Evolutionary conservation across 805 yeast species (phyloP), one percentile per base, ranked within the genome.

Genomic region (Ogataea ganodermae): DNA sequence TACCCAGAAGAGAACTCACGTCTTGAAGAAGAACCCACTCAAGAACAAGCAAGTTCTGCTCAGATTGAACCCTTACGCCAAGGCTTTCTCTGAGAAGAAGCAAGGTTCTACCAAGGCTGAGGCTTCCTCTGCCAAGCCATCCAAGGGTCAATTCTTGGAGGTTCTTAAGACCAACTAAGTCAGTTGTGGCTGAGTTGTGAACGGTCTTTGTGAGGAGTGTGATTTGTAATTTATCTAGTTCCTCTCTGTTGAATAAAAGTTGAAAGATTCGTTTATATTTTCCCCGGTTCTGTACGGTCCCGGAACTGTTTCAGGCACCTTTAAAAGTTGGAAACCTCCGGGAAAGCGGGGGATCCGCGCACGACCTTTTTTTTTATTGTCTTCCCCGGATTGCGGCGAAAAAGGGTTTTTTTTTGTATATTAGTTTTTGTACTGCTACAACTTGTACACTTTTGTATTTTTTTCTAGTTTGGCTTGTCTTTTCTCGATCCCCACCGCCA

Each of bases 31-130:
- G 92, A 92, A 89, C 91, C 96, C 97, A 77, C 86, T 90, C 74
- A 92, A 89, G 94, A 94, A 94, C 97, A 91, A 89, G 85, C 96
- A 89, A 81, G 92, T 91, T 69, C 78, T 90, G 74, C 84, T 90
- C 76, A 89, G 97, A 83, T 86, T 94, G 76, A 94, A 94, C 96
- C 99, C 99, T 65, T 94, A 94, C 85, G 98, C 99, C 68, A 89
- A 89, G 86, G 96, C 92, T 67, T 92, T 84, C 80, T 71, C 96
- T 68, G 90, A 86, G 75, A 84, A 89, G 81, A 89, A 89, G 79
- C 79, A 85, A 64, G 96, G 95, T 69, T 83, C 91, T 63, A 76
- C 75, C 38, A 88, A 88, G 84, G 86, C 74, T 72, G 83, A 76
- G 63, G 73, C 76, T 74, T 53, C 81, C 62, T 71, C 76, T 68